Percentiles rank a stretch among this genome's conserved stretches.
These are phyloP conservation scores for Pisolithus tinctorius DNA, from an alignment of 768 basidiomycete genomes.

Conservation along the genomic window DNA sequence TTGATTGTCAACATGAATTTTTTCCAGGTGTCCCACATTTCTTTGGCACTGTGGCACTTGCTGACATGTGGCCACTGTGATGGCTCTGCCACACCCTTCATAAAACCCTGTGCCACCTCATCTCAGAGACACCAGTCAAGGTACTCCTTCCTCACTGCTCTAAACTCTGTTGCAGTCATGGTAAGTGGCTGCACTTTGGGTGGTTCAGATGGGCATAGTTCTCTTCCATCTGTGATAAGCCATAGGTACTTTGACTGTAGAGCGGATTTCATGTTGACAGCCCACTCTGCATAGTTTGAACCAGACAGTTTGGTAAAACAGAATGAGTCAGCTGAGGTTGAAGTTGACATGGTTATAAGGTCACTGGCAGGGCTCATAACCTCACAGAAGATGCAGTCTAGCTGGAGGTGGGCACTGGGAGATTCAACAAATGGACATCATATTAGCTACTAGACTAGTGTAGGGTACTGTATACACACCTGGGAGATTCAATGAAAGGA, in stretches of 20 bases:
- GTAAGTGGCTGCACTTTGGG: neutral
- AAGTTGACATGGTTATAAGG: neutral
- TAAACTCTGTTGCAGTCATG: neutral
- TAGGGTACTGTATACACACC: neutral
- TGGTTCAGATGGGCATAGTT: neutral
- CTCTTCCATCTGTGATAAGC: conserved; percentile 1
- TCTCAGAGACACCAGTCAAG: conserved; percentile 2
- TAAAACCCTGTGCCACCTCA: conserved; percentile 5
- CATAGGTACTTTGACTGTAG: conserved; percentile 6
- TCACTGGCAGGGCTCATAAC: conserved; percentile 2
- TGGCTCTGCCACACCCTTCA: conserved; percentile 5
- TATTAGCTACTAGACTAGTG: no score
- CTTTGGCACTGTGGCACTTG: neutral
- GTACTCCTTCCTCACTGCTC: conserved; percentile 2
- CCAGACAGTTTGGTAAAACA: conserved; percentile 2
- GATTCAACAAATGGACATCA: no score
- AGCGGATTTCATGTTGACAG: conserved; percentile 1
- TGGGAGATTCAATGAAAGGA: neutral
- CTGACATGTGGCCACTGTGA: conserved; percentile 5
- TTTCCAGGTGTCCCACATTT: conserved; percentile 1
- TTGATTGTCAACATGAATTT: conserved; percentile 5
- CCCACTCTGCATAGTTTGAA: conserved; percentile 4
- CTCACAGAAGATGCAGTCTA: neutral
- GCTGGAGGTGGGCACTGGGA: neutral
- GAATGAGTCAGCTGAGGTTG: conserved; percentile 1